Percentiles rank a stretch among this genome's conserved stretches.
phyloP scores from a whole-genome alignment of 2,329 filamentous ascomycete species.

The Rhynchosporium secalis region DNA sequence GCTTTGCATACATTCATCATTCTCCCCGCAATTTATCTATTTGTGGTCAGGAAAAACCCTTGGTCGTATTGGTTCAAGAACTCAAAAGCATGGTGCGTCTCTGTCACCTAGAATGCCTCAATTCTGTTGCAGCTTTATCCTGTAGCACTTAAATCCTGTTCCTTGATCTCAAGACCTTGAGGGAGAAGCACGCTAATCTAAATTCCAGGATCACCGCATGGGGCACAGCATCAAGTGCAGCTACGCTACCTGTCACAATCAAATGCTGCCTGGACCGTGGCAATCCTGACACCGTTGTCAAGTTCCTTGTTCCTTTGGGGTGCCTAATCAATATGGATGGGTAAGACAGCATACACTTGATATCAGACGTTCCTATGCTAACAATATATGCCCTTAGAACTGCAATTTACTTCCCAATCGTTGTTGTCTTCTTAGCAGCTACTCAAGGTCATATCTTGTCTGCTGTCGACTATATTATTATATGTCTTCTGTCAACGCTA shows the following conservation, averaged over 20 bases:
- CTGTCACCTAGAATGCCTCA: no score
- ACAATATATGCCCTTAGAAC: neutral
- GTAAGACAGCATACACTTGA: neutral
- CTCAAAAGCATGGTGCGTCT: slow-evolving; percentile 1
- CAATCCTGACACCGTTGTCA: slow-evolving; percentile 1
- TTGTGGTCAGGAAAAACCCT: slow-evolving; percentile 8
- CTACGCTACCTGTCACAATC: slow-evolving; percentile 12
- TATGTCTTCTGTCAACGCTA: slow-evolving; percentile 11
- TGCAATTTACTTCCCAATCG: slow-evolving; percentile 14
- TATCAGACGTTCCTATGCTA: neutral
- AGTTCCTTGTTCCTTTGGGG: slow-evolving; percentile 12
- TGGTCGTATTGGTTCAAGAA: slow-evolving; percentile 14
- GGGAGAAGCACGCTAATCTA: no score
- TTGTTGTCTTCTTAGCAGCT: slow-evolving; percentile 8
- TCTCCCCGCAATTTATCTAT: slow-evolving; percentile 10
- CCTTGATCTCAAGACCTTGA: no score
- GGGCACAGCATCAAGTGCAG: slow-evolving; percentile 9
- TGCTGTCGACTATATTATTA: slow-evolving; percentile 7
- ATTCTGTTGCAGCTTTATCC: no score
- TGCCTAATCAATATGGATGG: slow-evolving; percentile 16
- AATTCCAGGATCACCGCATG: slow-evolving; percentile 8
- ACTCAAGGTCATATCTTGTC: slow-evolving; percentile 8
- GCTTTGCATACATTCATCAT: slow-evolving; percentile 6
- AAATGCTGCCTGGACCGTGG: slow-evolving; percentile 9
- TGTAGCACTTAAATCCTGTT: no score